Conservation (phyloP, 2,329 filamentous ascomycete genomes). For the Rhytidhysteron rufulum region DNA sequence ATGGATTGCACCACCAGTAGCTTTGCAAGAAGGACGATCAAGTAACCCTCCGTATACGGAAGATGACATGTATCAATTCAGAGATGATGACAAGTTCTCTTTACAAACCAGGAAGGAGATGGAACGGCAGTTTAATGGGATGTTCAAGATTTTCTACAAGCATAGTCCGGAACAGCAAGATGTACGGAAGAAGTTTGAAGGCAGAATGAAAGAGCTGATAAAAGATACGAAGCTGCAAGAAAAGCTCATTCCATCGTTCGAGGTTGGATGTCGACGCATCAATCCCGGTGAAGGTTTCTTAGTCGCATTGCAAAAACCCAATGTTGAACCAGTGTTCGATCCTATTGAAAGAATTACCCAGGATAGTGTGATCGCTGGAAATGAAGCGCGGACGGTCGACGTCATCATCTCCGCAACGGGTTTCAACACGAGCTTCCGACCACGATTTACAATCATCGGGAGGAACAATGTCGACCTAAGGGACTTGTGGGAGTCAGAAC, state of each 20-base stretch:
- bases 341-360: slow-evolving; percentile 1
- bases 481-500: too few species aligned
- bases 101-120: neutral
- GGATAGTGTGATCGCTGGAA: slow-evolving; percentile 4
- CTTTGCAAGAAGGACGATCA: too few species aligned
- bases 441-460: neutral
- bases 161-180: neutral
- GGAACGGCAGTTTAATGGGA: neutral
- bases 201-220: neutral
- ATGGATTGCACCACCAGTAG: neutral
- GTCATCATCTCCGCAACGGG: slow-evolving; percentile 2
- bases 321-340: slow-evolving; percentile 2
- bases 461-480: neutral
- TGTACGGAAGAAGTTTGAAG: neutral
- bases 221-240: neutral
- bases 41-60: neutral
- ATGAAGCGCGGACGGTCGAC: slow-evolving; percentile 3
- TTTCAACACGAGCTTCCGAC: slow-evolving; percentile 1
- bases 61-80: neutral
- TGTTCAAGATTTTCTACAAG: neutral
- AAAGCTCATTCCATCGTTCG: slow-evolving; percentile 2
- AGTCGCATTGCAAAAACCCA: slow-evolving; percentile 4
- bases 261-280: slow-evolving; percentile 5
- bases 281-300: slow-evolving; percentile 5
- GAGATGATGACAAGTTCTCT: neutral